Percentiles rank a stretch among this genome's conserved stretches.
phyloP scores from a whole-genome alignment of 768 basidiomycete species.

The Dioszegia crocea region DNA sequence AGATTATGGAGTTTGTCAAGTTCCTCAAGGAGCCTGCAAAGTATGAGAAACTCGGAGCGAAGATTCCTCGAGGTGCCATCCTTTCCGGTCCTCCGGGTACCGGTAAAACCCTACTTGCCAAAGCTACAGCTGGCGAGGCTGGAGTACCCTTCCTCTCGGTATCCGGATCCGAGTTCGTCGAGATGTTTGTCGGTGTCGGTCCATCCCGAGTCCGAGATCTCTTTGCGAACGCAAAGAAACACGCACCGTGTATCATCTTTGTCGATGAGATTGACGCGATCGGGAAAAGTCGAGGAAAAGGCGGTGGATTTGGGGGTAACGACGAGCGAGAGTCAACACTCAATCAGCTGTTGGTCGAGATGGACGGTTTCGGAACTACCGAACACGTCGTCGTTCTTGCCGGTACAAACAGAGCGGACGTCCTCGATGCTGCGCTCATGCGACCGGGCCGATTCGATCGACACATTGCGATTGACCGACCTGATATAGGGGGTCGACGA shows the following conservation, averaged over 20 bases:
- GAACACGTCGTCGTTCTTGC: constrained; percentile 95
- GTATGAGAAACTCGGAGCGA: constrained; percentile 94
- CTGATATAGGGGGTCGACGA: constrained; percentile 87
- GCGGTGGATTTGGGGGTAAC: constrained; percentile 80
- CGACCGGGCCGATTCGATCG: constrained; percentile 97
- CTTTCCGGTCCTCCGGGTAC: constrained; percentile 69
- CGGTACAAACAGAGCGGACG: constrained; percentile 94
- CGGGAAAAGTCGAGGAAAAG: constrained; percentile 81
- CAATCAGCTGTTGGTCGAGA: constrained; percentile 95
- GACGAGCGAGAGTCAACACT: constrained; percentile 97
- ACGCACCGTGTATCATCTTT: constrained; percentile 97
- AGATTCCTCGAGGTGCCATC: constrained; percentile 60
- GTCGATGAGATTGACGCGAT: constrained; percentile 99
- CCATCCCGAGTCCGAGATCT: constrained; percentile 95
- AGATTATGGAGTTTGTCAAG: constrained; percentile 99
- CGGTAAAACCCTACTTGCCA: constrained; percentile 95
- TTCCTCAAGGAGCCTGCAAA: constrained; percentile 92
- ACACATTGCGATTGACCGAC: constrained; percentile 90
- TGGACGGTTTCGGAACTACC: constrained; percentile 98
- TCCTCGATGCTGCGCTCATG: constrained; percentile 90
- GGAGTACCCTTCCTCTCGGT: constrained; percentile 97
- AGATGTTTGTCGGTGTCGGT: constrained; percentile 99
- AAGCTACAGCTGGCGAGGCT: constrained; percentile 97
- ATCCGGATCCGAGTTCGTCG: constrained; percentile 97
- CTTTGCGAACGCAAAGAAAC: constrained; percentile 94